Base-by-base conservation (phyloP, 2,329 filamentous ascomycete genomes). In the Colletotrichum plurivorum region DNA sequence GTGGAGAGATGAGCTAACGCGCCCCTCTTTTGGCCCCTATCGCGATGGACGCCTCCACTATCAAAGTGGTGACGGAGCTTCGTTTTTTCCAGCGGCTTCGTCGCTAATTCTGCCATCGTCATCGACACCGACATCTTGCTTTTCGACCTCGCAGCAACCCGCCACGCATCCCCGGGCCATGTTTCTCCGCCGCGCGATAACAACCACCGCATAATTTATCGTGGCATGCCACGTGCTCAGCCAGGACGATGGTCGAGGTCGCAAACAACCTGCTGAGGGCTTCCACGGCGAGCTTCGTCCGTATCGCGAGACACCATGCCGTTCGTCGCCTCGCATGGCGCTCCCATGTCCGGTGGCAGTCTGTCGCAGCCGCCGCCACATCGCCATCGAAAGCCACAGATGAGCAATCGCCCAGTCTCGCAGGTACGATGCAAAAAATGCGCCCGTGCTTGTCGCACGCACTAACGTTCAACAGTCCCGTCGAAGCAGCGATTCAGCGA, bases 401-500 rank as follows among this genome's bases (percentile, higher is more conserved):
- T 60, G 70, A 69, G 18, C 64, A 51, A 71, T 16, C 71, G 69
- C 22, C 13, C 13, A 82, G 75, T 25, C 78, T 87, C 68, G 80
- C 84, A 43, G 72, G 85, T 87, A 75, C 77, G 84, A 76, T 36
- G 31, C 31, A 36, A 36, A 36, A 16, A 16, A 9, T 52, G 16
- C 46, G 36, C 18, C 15, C 36, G 4, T 4, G 4, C 20, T 15
- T 51, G 20, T 43, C 45, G 16, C 52, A 68, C 9, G 49, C 31
- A 31, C 36, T 70, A 20, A 66, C 51, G 67, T 74, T 69, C 22
- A 36, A 48, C 71, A 86, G 83, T 88, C 36, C 76, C 81, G 0
- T 87, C 88, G 7, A 81, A 87, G 65, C 85, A 94, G 56, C 90
- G 96, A 73, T 94, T 92, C 84, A 99, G 97, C 81, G 93, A 97